Conservation (phyloP, 192 early-diverging fungal species). For the Coemansia sp. region DNA sequence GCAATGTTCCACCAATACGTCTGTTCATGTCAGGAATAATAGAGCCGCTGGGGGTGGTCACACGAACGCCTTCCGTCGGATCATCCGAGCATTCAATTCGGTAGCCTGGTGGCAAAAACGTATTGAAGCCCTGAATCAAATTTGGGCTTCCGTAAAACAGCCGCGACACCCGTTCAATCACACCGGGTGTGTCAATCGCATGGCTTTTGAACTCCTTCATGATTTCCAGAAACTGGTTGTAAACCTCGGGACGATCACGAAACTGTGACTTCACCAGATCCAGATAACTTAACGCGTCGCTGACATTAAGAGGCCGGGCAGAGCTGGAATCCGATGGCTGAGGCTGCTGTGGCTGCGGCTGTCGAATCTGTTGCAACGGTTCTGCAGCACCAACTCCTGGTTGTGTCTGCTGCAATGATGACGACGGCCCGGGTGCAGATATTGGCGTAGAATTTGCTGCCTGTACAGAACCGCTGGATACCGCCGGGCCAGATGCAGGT, state of each 20-base stretch:
- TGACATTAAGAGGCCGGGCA: slow-evolving; percentile 62
- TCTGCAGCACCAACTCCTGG: neutral
- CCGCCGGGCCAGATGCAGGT: neutral
- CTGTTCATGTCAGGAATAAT: slow-evolving; percentile 47
- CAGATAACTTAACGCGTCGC: slow-evolving; percentile 93
- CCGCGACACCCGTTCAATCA: slow-evolving; percentile 95
- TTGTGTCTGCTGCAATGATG: neutral
- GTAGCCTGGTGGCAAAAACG: slow-evolving; percentile 98
- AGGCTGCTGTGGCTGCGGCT: slow-evolving; percentile 14
- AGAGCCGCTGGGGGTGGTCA: slow-evolving; percentile 81
- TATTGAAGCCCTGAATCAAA: slow-evolving; percentile 97
- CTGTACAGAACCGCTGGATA: neutral
- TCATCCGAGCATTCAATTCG: slow-evolving; percentile 88
- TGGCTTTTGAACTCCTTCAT: slow-evolving; percentile 99
- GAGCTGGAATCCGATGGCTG: slow-evolving; percentile 21
- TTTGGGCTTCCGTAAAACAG: slow-evolving; percentile 87
- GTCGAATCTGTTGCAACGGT: neutral
- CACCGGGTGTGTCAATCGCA: slow-evolving; percentile 93
- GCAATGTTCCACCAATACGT: slow-evolving; percentile 11
- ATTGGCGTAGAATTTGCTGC: neutral
- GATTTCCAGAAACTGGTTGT: slow-evolving; percentile 97
- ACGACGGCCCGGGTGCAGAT: neutral
- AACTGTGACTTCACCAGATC: slow-evolving; percentile 96
- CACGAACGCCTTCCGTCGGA: slow-evolving; percentile 76
- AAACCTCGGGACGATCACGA: slow-evolving; percentile 89